A percentile compares a stretch with the other conserved stretches of the same genome.
Evolutionary conservation across 1,284 basidiomycete species (phyloP).

Genomic region (Chalciporus sp.): DNA sequence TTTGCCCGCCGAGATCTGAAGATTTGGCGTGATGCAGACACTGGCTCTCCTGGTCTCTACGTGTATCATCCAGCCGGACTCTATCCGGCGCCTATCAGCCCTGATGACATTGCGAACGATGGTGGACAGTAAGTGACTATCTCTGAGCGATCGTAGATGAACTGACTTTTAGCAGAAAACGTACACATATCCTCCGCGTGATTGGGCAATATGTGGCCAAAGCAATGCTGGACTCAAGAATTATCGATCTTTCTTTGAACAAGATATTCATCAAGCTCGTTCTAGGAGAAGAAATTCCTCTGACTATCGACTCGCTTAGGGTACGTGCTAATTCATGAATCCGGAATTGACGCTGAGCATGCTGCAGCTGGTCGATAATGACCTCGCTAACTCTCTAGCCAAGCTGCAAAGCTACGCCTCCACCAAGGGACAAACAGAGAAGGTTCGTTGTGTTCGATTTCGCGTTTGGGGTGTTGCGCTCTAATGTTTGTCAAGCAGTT

Average conservation of each 20-base stretch:
- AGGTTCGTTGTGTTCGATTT: constrained; percentile 41
- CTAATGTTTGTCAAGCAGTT: constrained; percentile 38
- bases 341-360: constrained; percentile 15
- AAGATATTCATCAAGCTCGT: constrained; percentile 89
- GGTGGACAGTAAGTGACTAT: constrained; percentile 65
- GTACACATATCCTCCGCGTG: constrained; percentile 83
- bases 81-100: constrained; percentile 83
- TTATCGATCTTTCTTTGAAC: constrained; percentile 95
- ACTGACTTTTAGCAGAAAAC: constrained; percentile 52
- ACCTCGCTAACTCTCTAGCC: constrained; percentile 83
- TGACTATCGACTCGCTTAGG: constrained; percentile 81
- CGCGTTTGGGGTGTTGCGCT: background rate
- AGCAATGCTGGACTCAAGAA: constrained; percentile 94
- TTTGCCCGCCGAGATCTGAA: constrained; percentile 87
- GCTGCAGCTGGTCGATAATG: constrained; percentile 74
- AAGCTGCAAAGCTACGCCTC: constrained; percentile 69
- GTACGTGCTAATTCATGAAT: constrained; percentile 42
- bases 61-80: constrained; percentile 85
- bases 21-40: constrained; percentile 89
- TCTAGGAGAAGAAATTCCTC: constrained; percentile 82
- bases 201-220: constrained; percentile 98
- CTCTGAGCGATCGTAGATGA: background rate
- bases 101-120: constrained; percentile 65
- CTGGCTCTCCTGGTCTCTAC: constrained; percentile 60
- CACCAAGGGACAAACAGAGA: constrained; percentile 50